phyloP scores from a whole-genome alignment of 2,329 filamentous ascomycete genomes.

The Cyphellophora europaea region DNA sequence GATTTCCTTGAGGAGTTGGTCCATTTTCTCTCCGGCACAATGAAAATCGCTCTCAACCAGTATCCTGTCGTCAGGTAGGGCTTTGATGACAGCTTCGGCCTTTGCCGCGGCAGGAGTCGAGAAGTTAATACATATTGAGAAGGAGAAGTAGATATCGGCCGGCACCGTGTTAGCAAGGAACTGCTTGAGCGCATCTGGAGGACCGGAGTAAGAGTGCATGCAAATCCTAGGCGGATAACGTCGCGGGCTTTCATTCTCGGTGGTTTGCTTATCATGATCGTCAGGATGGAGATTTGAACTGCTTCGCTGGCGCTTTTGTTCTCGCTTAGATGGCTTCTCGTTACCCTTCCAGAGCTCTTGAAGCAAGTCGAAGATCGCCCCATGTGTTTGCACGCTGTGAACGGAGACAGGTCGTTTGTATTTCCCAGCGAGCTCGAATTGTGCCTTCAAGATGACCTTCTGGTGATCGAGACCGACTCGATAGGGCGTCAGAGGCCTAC shows the following conservation, averaged over 20 bases:
- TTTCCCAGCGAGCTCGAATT: slow-evolving; percentile 51
- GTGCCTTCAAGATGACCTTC: slow-evolving; percentile 45
- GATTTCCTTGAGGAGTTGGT: slow-evolving; percentile 63
- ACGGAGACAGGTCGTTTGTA: slow-evolving; percentile 48
- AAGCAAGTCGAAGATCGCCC: slow-evolving; percentile 46
- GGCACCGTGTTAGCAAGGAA: slow-evolving; percentile 68
- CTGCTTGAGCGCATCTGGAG: slow-evolving; percentile 63
- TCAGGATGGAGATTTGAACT: slow-evolving; percentile 23
- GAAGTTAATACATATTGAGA: slow-evolving; percentile 77
- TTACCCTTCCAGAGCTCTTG: slow-evolving; percentile 49
- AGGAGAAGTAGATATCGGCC: slow-evolving; percentile 73
- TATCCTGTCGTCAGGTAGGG: slow-evolving; percentile 67
- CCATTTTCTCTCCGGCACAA: slow-evolving; percentile 71
- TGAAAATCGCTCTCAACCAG: slow-evolving; percentile 89
- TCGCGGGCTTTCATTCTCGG: slow-evolving; percentile 28
- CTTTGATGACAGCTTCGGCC: slow-evolving; percentile 56
- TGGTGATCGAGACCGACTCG: slow-evolving; percentile 50
- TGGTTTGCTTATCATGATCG: slow-evolving; percentile 22
- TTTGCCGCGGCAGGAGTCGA: slow-evolving; percentile 44
- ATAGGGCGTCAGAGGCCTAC: slow-evolving; percentile 47
- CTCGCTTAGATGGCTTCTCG: slow-evolving; percentile 44
- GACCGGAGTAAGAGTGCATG: slow-evolving; percentile 85
- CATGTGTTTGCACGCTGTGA: slow-evolving; percentile 56
- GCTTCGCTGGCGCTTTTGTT: slow-evolving; percentile 28
- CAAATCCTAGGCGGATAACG: slow-evolving; percentile 84